phyloP scores from a whole-genome alignment of 441 rosid genomes.

The Erodium texanum region DNA sequence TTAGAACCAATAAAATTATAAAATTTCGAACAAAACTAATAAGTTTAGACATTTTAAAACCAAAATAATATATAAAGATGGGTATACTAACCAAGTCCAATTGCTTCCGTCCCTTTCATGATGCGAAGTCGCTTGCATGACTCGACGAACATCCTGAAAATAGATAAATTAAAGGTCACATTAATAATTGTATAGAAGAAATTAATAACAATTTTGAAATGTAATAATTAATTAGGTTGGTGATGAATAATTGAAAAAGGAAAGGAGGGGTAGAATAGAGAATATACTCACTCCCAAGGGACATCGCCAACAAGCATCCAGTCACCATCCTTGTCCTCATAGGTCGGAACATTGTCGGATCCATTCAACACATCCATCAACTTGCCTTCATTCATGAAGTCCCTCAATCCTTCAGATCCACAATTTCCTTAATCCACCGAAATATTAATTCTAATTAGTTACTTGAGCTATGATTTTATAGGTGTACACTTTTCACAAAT shows the following conservation, averaged over 20 bases:
- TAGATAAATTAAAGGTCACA: no score
- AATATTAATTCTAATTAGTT: not conserved
- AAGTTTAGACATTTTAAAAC: no score
- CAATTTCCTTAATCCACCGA: conserved; percentile 35
- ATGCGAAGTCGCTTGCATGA: conserved; percentile 53
- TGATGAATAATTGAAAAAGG: no score
- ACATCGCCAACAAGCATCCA: conserved; percentile 97
- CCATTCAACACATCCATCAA: conserved; percentile 47
- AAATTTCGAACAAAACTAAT: no score
- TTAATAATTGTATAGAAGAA: no score
- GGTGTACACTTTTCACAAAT: no score
- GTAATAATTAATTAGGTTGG: not conserved
- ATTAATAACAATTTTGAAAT: no score
- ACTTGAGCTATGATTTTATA: no score
- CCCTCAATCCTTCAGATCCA: conserved; percentile 70
- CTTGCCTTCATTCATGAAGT: conserved; percentile 65
- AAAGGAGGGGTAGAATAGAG: no score
- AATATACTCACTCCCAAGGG: conserved; percentile 67
- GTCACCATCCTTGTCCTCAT: conserved; percentile 87
- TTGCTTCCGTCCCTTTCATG: conserved; percentile 49
- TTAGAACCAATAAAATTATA: no score
- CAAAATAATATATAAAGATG: no score
- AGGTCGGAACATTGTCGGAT: conserved; percentile 69
- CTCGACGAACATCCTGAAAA: conserved; percentile 47
- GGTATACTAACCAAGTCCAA: conserved; percentile 44